These are phyloP conservation scores for Lasiodiplodia hormozganensis DNA, from an alignment of 2,329 filamentous ascomycete species.

Conservation along the genomic window DNA sequence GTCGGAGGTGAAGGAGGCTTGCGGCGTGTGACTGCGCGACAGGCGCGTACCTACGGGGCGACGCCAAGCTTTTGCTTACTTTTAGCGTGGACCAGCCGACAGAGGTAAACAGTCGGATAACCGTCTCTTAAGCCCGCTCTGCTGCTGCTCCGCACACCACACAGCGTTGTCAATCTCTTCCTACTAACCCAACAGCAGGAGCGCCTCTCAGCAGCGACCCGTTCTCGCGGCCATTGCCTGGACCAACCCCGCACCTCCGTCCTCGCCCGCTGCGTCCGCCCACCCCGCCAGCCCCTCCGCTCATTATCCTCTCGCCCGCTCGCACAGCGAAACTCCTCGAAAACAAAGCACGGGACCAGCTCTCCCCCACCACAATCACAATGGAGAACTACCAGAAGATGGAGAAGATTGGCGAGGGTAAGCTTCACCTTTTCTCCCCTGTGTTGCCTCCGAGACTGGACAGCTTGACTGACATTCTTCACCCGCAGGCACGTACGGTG, in stretches of 20 bases:
- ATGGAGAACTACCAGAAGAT: slow-evolving; percentile 98
- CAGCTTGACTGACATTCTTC: slow-evolving; percentile 25
- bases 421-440: slow-evolving; percentile 24
- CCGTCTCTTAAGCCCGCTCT: slow-evolving; percentile 29
- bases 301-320: background rate
- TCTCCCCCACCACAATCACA: slow-evolving; percentile 32
- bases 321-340: background rate
- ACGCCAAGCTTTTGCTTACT: slow-evolving; percentile 27
- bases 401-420: slow-evolving; percentile 96
- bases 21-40: slow-evolving; percentile 25
- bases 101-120: slow-evolving; percentile 29
- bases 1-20: background rate
- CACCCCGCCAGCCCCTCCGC: slow-evolving; percentile 25
- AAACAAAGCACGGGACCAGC: slow-evolving; percentile 3
- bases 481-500: slow-evolving; percentile 82
- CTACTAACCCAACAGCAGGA: slow-evolving; percentile 29
- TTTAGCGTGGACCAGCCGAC: slow-evolving; percentile 19
- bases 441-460: background rate
- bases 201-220: background rate
- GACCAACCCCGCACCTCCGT: background rate
- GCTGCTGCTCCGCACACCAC: background rate
- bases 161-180: slow-evolving; percentile 3
- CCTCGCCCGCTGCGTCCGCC: slow-evolving; percentile 2
- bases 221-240: slow-evolving; percentile 11
- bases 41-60: slow-evolving; percentile 9